Base-by-base conservation (phyloP, 202 grass and related monocot species). In the Eragrostis tef region DNA sequence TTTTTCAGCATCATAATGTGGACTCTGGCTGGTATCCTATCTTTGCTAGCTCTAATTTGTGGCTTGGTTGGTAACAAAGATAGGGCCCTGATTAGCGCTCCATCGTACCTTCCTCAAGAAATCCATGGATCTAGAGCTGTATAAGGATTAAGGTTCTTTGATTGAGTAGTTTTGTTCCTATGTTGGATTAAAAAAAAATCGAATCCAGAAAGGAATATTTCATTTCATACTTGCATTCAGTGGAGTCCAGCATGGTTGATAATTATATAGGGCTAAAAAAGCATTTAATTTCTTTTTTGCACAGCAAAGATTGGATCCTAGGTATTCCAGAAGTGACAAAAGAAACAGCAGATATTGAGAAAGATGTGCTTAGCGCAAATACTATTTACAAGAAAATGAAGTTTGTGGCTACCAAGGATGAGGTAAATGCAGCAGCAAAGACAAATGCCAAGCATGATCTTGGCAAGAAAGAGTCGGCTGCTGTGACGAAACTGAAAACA, bases 321-420 rank as follows among this genome's bases (percentile, higher is more conserved):
- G 69, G 68, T 61, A 54, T 58, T 7, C 46, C 61, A 43, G 64
- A 79, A 53, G 84, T 87, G 71, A 78, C 44, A 56, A 87, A 73
- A 81, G 34, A 61, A 76, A 82, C 78, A 73, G 74, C 70, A 73
- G 14, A 36, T 78, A 69, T 71, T 11, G 83, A 82, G 63, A 83
- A 88, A 76, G 82, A 84, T 81, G 48, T 74, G 83, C 57, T 89
- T 81, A 89, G 61, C n/a, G 7, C 75, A 67, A 91, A 81, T 85
- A 75, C 79, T 61, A 67, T 39, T 70, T 52, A 72, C 13, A 50
- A 70, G 70, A 70, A 51, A 39, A 69, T 50, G 9, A 75, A 45
- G 53, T 16, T 25, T 75, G 65, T 70, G 48, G 70, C 39, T 79
- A 64, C 44, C 45, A 88, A 70, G 63, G 63, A 75, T 63, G 53